Evolutionary conservation across 257 asterid genomes (phyloP), one percentile per base, ranked within the genome.

Genomic region (Datura wrightii): DNA sequence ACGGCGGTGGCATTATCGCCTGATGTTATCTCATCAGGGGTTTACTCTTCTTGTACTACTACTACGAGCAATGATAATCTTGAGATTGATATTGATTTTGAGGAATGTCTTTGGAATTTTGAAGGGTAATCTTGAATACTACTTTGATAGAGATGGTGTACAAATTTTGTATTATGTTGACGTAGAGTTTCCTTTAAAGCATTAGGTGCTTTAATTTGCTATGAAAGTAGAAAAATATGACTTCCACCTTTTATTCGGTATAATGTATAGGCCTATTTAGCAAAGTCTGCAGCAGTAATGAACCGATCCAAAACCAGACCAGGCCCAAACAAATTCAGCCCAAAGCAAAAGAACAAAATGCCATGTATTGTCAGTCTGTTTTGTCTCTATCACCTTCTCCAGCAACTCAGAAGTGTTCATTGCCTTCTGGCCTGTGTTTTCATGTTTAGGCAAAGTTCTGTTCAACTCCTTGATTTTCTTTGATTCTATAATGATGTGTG

Each of bases 11-110:
- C 88, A 10, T 84, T 66, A 65, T 86, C 54, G 9, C 84, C 88
- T 11, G 89, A 88, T 13, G 87, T 80, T 53, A 83, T 83, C 8
- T 88, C 88, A 48, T 83, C 90, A 36, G 88, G 88, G 50, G 83
- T 85, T 3, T 78, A 84, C 48, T 85, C 84, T 34, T 79, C 72
- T 79, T 46, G 84, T 19, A 55, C 79, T 36, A 62, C 79, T 78
- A 83, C 80, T 46, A 79, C n/a, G 10, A 53, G 59, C 62, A 60
- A 62, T 44, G 69, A 76, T 13, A 50, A 76, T 76, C 60, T 76
- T 48, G 62, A 76, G 24, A 76, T 48, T 24, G 81, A 13, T 76
- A 46, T 76, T 48, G 62, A 76, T 76, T 76, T 76, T 50, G 81
- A 76, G 81, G 81, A 76, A 39, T 8, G 8, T 76, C 44, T 76